Conservation (phyloP, 148 eudicot genomes). For the Limonium bicolor region DNA sequence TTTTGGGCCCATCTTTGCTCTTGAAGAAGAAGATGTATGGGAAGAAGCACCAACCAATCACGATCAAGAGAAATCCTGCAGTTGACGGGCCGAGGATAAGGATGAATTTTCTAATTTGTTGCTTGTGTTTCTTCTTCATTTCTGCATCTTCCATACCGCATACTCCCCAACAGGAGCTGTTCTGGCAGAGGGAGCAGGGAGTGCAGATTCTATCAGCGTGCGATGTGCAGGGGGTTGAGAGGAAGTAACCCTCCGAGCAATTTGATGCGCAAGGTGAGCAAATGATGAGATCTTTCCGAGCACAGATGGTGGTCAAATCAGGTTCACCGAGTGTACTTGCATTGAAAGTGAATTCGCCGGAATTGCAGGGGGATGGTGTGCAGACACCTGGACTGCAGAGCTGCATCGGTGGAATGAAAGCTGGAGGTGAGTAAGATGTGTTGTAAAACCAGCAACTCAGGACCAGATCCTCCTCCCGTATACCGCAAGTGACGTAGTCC, state of each 20-base stretch:
- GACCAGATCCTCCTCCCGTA: slow-evolving; percentile 70
- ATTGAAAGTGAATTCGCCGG: slow-evolving; percentile 49
- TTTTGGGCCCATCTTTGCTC: slow-evolving; percentile 30
- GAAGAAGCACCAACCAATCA: slow-evolving; percentile 53
- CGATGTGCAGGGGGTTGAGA: slow-evolving; percentile 49
- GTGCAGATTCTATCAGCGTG: slow-evolving; percentile 77
- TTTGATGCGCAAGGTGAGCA: slow-evolving; percentile 71
- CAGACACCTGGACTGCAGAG: slow-evolving; percentile 87
- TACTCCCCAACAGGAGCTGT: slow-evolving; percentile 62
- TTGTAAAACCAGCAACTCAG: slow-evolving; percentile 78
- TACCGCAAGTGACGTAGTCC: slow-evolving; percentile 51
- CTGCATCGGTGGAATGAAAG: slow-evolving; percentile 81
- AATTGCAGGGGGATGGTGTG: slow-evolving; percentile 30
- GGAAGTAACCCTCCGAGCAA: slow-evolving; percentile 64
- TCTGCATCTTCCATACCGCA: slow-evolving; percentile 41
- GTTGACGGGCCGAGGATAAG: slow-evolving; percentile 54
- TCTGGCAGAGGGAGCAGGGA: slow-evolving; percentile 81
- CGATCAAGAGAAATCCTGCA: slow-evolving; percentile 40
- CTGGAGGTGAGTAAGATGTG: slow-evolving; percentile 5
- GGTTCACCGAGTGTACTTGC: slow-evolving; percentile 65
- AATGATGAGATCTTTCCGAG: slow-evolving; percentile 45
- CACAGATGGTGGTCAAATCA: slow-evolving; percentile 56
- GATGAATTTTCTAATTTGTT: slow-evolving; percentile 33
- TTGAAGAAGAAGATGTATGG: slow-evolving; percentile 33
- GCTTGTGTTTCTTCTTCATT: slow-evolving; percentile 23